Conservation (phyloP, 169 alveolate genomes). For the Plasmodium vivax region DNA sequence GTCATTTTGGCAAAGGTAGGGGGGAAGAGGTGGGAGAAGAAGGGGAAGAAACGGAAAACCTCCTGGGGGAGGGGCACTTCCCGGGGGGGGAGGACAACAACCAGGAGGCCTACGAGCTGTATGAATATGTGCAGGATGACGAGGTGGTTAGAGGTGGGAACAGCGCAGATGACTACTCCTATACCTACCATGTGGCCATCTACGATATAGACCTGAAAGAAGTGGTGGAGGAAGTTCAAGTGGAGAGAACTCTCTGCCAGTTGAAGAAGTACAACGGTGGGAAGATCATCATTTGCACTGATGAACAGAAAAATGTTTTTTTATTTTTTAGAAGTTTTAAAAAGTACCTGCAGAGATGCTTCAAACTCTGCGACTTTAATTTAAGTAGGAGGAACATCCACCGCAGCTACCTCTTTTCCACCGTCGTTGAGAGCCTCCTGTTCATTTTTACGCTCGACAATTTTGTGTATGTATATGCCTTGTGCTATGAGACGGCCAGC, state of each 20-base stretch:
- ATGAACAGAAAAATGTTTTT: conserved; percentile 45
- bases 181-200: conserved; percentile 22
- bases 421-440: conserved; percentile 8
- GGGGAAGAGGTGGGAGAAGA: not conserved
- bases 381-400: not conserved
- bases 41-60: not conserved
- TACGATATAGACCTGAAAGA: conserved; percentile 32
- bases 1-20: not conserved
- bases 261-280: conserved; percentile 4
- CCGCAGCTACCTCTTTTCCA: not conserved
- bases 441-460: conserved; percentile 24
- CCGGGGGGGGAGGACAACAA: not conserved
- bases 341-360: not conserved
- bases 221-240: conserved; percentile 38
- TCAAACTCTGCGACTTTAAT: conserved; percentile 7
- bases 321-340: conserved; percentile 23
- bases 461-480: not conserved
- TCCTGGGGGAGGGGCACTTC: not conserved
- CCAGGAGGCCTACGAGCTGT: not conserved
- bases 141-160: not conserved
- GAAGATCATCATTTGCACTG: conserved; percentile 28
- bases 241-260: conserved; percentile 1
- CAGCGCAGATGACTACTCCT: not conserved
- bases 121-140: not conserved
- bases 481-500: not conserved